phyloP scores from a whole-genome alignment of 2,329 filamentous ascomycete species.

The Ceratocystis huliohia region DNA sequence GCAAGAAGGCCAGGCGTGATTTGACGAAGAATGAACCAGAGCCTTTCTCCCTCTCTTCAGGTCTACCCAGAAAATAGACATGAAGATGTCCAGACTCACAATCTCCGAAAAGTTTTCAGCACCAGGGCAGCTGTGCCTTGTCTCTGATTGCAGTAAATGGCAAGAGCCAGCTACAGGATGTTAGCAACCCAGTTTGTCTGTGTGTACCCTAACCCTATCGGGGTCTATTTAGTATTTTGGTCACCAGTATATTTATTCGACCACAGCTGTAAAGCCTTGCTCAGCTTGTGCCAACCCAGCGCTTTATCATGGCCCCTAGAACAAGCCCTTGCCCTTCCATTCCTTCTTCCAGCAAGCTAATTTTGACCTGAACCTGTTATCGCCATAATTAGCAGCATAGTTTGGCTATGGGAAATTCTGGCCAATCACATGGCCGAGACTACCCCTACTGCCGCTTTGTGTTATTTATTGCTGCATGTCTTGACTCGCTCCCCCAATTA shows the following conservation, averaged over 20 bases:
- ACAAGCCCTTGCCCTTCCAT: not conserved
- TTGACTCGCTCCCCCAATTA: not conserved
- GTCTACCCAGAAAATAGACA: no score
- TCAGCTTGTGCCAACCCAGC: not conserved
- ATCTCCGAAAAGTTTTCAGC: not conserved
- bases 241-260: not conserved
- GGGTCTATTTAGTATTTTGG: not conserved
- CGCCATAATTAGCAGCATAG: not conserved
- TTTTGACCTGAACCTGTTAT: not conserved
- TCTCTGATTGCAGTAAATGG: not conserved
- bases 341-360: not conserved
- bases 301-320: not conserved
- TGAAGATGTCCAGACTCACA: not conserved
- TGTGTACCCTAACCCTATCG: slow-evolving; percentile 1
- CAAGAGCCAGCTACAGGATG: not conserved
- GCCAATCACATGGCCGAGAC: not conserved
- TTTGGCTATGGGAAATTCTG: not conserved
- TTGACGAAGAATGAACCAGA: not conserved
- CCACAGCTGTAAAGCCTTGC: not conserved
- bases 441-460: not conserved
- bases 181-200: not conserved
- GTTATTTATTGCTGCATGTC: not conserved
- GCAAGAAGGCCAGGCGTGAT: not conserved
- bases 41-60: no score
- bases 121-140: not conserved